These are phyloP conservation scores for Golubevia sp. DNA, from an alignment of 1,284 basidiomycete genomes.

Conservation along the genomic window DNA sequence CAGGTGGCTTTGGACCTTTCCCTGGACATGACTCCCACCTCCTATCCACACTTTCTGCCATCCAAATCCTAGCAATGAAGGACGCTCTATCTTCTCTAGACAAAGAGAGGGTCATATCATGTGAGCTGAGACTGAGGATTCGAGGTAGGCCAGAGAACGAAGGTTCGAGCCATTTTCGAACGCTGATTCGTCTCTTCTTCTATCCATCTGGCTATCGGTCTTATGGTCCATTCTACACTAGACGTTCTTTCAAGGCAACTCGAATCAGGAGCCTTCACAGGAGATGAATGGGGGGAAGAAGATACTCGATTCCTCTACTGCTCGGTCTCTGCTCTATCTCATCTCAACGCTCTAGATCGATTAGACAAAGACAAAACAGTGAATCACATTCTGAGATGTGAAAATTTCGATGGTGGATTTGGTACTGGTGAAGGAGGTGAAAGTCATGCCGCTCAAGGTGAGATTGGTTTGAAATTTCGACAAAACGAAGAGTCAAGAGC, in stretches of 20 bases:
- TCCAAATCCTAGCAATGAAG: conserved; percentile 87
- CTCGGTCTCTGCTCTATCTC: conserved; percentile 78
- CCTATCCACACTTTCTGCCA: conserved; percentile 81
- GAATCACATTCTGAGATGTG: conserved; percentile 75
- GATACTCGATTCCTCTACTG: conserved; percentile 92
- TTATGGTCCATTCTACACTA: no score
- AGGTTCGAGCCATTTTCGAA: conserved; percentile 46
- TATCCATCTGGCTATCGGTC: neutral
- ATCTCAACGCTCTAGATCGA: conserved; percentile 72
- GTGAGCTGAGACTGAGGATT: conserved; percentile 3
- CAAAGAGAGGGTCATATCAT: conserved; percentile 1
- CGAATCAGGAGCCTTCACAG: conserved; percentile 78
- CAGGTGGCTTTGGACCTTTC: conserved; percentile 88
- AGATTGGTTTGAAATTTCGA: conserved; percentile 21
- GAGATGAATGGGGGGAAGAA: conserved; percentile 85
- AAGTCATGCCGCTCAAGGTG: conserved; percentile 89
- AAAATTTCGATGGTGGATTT: conserved; percentile 95
- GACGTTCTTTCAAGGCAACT: no score
- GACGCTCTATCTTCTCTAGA: conserved; percentile 74
- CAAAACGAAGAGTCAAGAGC: neutral
- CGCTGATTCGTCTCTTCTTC: conserved; percentile 7
- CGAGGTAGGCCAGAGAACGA: conserved; percentile 75
- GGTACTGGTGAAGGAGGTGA: conserved; percentile 82
- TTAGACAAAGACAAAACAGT: conserved; percentile 71
- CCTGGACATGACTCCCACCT: conserved; percentile 92